phyloP scores from a whole-genome alignment of 768 basidiomycete species.

The Mycena chlorophos region DNA sequence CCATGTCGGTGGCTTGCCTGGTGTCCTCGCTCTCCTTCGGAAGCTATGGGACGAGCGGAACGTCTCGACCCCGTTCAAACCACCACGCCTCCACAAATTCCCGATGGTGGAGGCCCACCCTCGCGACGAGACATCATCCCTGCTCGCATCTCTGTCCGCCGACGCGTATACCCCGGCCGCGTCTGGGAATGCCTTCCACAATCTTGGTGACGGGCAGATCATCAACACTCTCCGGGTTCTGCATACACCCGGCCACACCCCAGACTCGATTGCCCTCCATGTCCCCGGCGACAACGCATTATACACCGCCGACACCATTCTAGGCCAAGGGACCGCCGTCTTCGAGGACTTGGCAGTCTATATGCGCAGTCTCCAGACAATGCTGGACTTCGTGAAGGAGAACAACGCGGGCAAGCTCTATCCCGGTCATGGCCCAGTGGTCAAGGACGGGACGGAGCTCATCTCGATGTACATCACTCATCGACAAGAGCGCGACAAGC shows the following conservation, averaged over 20 bases:
- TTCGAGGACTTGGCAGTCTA: slow-evolving; percentile 83
- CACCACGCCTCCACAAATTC: slow-evolving; percentile 77
- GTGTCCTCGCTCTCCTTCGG: slow-evolving; percentile 66
- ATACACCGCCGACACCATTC: slow-evolving; percentile 88
- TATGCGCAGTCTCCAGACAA: slow-evolving; percentile 58
- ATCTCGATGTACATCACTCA: slow-evolving; percentile 79
- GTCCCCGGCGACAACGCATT: slow-evolving; percentile 70
- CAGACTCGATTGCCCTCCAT: slow-evolving; percentile 78
- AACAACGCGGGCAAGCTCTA: slow-evolving; percentile 48
- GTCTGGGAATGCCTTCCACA: slow-evolving; percentile 51
- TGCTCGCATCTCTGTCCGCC: slow-evolving; percentile 41
- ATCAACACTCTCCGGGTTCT: slow-evolving; percentile 63
- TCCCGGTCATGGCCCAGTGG: slow-evolving; percentile 86
- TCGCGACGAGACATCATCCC: slow-evolving; percentile 40
- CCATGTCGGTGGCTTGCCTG: slow-evolving; percentile 75
- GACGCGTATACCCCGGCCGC: slow-evolving; percentile 49
- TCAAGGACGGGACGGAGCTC: slow-evolving; percentile 57
- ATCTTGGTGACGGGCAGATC: slow-evolving; percentile 56
- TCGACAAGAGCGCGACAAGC: slow-evolving; percentile 75
- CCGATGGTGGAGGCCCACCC: slow-evolving; percentile 34
- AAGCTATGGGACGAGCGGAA: slow-evolving; percentile 60
- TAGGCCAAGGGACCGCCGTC: slow-evolving; percentile 87
- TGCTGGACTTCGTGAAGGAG: slow-evolving; percentile 47
- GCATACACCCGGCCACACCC: slow-evolving; percentile 89
- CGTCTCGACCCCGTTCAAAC: slow-evolving; percentile 47